These are phyloP conservation scores for Drechslerella dactyloides DNA, from an alignment of 2,329 filamentous ascomycete genomes.

Conservation along the genomic window DNA sequence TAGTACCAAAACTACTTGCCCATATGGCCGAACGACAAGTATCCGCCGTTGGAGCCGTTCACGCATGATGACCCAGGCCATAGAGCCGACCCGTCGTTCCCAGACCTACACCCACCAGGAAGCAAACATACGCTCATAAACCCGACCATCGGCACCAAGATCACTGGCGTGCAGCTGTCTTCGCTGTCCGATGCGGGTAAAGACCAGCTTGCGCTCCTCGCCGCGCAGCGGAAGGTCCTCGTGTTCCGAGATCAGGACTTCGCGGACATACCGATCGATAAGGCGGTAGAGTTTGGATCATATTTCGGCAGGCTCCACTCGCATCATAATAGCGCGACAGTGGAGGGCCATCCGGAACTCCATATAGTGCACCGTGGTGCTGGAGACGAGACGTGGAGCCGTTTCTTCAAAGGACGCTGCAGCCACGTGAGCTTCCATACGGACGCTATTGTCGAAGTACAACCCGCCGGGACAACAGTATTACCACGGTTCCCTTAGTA, in stretches of 20 bases:
- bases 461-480: slow-evolving; percentile 81
- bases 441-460: slow-evolving; percentile 84
- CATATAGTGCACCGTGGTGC: slow-evolving; percentile 81
- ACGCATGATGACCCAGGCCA: slow-evolving; percentile 77
- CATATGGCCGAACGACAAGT: slow-evolving; percentile 58
- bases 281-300: slow-evolving; percentile 72
- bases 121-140: slow-evolving; percentile 65
- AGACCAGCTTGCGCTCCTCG: slow-evolving; percentile 76
- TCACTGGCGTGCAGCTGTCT: slow-evolving; percentile 74
- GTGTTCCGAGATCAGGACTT: slow-evolving; percentile 79
- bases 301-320: slow-evolving; percentile 85
- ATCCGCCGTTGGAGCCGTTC: slow-evolving; percentile 71
- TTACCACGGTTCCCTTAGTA: background rate
- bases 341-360: slow-evolving; percentile 74
- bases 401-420: slow-evolving; percentile 72
- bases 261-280: slow-evolving; percentile 71
- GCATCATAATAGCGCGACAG: slow-evolving; percentile 67
- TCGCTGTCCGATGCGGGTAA: slow-evolving; percentile 71
- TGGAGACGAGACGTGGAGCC: slow-evolving; percentile 67
- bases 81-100: slow-evolving; percentile 72
- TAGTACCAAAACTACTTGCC: slow-evolving; percentile 48
- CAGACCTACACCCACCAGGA: slow-evolving; percentile 68
- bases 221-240: slow-evolving; percentile 80
- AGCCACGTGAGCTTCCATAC: slow-evolving; percentile 88
- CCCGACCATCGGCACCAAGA: slow-evolving; percentile 75